Conservation (phyloP, 306 rosid species). For the Cucurbita argyrosperma region DNA sequence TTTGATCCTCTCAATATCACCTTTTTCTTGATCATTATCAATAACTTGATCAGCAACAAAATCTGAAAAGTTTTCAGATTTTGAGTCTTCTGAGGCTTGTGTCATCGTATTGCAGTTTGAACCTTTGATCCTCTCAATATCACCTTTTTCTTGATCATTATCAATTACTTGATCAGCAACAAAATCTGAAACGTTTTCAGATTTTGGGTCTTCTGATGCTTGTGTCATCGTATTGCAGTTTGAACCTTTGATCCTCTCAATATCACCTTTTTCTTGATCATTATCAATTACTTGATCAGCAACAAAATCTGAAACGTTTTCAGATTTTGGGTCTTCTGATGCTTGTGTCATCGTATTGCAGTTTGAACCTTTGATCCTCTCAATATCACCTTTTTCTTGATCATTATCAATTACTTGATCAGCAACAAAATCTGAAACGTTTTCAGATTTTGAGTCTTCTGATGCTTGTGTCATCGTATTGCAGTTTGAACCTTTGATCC, state of each 20-base stretch:
- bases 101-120: background rate
- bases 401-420: background rate
- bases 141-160: constrained; percentile 8
- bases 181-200: background rate
- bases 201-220: constrained; percentile 17
- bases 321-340: constrained; percentile 20
- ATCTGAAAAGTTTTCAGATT: background rate
- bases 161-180: background rate
- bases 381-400: constrained; percentile 15
- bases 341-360: background rate
- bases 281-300: background rate
- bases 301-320: background rate
- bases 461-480: constrained; percentile 2
- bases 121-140: constrained; percentile 4
- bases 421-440: background rate
- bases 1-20: constrained; percentile 8
- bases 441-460: constrained; percentile 18
- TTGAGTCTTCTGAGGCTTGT: constrained; percentile 13
- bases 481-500: background rate
- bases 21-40: constrained; percentile 6
- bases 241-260: background rate
- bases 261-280: constrained; percentile 13
- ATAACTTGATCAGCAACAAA: background rate
- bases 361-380: background rate
- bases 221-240: background rate